Base-by-base conservation (phyloP, 768 basidiomycete species). In the Pisolithus sp. region DNA sequence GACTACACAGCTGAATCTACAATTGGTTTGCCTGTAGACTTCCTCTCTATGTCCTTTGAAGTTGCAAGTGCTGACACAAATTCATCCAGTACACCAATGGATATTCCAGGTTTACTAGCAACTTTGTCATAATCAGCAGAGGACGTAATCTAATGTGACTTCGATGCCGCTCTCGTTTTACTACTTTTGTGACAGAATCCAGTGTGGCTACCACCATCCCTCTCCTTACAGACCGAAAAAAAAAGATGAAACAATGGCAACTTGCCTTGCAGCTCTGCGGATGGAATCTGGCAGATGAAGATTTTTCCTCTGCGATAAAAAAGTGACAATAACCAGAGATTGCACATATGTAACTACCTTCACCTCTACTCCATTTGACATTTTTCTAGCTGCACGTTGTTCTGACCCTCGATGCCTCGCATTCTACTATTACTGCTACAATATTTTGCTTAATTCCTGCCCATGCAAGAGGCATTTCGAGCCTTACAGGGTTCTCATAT, bases 221-320 rank as follows among this genome's bases (percentile, higher is more conserved):
- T 82, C 0, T 68, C 73, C 2, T 74, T 83, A 23, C 57, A 71
- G 7, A 86, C 9, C 87, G 1, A 65, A 71, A 3, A 84, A 80
- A 57, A n/a, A 24, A 5, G 5, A 64, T 75, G 8, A 54, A 76
- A 26, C 86, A 89, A 56, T 73, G 90, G 41, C 80, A 81, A 59
- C 68, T 90, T 49, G 86, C 82, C 6, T 70, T 93, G 52, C 76
- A 83, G 56, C 67, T 92, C 30, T 83, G 85, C 59, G 88, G 85
- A 5, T 90, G 89, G 88, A 83, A 79, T 57, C 59, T 85, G 49
- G 80, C 72, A 45, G 83, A 83, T 30, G 85, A 87, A 3, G 86
- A 87, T 30, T 66, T 89, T 42, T 68, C 69, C 24, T 72, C 68
- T 36, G 77, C 76, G 17, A 76, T 90, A 30, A 73, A 71, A 60